These are phyloP conservation scores for Eudorina sp. DNA, from an alignment of 139 green algal genomes.

Conservation along the genomic window DNA sequence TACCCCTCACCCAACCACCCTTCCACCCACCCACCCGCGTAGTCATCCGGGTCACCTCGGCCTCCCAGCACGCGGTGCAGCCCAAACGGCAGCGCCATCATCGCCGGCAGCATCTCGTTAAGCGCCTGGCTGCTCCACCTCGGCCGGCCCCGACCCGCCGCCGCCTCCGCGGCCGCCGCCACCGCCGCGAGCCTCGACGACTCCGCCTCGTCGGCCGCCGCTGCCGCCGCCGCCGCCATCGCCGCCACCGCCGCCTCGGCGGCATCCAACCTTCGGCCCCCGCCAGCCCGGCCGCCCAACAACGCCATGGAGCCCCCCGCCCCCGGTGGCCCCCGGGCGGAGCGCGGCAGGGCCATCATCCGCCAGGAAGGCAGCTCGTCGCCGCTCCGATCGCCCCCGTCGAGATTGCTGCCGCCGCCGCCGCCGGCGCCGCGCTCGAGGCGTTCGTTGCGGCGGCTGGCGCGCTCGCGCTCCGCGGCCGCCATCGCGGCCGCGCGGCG, in stretches of 20 bases:
- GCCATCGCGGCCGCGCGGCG: not conserved
- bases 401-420: not conserved
- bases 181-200: no score
- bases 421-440: not conserved
- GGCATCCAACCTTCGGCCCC: not conserved
- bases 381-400: not conserved
- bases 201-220: not conserved
- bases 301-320: not conserved
- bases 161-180: not conserved
- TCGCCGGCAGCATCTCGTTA: constrained; percentile 16
- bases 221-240: not conserved
- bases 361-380: not conserved
- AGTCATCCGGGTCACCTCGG: not conserved
- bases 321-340: not conserved
- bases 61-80: not conserved
- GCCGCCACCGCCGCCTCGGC: not conserved
- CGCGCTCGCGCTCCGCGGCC: not conserved
- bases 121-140: not conserved
- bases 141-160: not conserved
- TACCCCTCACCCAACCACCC: no score
- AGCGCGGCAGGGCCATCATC: not conserved
- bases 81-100: constrained; percentile 2
- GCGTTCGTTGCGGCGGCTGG: not conserved
- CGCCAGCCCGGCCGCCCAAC: not conserved
- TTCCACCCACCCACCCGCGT: not conserved